Evolutionary conservation across 2,329 filamentous ascomycete genomes (phyloP).

Genomic region (Clarireedia hainanense): DNA sequence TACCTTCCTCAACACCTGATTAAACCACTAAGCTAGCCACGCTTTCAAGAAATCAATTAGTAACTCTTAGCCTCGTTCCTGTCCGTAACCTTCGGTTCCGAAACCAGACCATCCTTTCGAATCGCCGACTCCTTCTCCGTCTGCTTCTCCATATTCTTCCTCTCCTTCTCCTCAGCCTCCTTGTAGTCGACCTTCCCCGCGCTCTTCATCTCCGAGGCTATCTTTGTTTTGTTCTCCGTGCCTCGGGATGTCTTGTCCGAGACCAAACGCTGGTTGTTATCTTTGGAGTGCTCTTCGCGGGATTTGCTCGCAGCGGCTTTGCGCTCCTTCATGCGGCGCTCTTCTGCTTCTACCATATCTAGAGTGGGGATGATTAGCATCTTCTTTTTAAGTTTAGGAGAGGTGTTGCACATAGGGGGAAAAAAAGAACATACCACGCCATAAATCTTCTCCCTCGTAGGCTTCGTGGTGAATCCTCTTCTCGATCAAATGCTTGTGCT

Average conservation of each 20-base stretch:
- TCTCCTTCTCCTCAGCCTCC: constrained; percentile 10
- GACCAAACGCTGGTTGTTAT: background rate
- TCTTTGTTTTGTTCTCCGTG: constrained; percentile 38
- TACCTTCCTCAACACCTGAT: too few relatives aligned
- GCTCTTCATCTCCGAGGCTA: constrained; percentile 31
- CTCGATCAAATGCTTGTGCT: constrained; percentile 76
- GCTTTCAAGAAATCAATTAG: background rate
- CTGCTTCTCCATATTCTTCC: constrained; percentile 11
- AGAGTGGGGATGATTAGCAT: background rate
- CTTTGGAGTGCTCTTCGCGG: background rate
- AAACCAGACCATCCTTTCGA: background rate
- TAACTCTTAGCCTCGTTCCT: background rate
- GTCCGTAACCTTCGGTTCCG: background rate
- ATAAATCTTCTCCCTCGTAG: constrained; percentile 84
- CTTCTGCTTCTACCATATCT: constrained; percentile 81
- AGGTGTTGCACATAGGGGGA: background rate
- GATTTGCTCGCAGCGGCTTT: constrained; percentile 44
- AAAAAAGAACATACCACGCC: constrained; percentile 59
- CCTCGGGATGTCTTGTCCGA: constrained; percentile 43
- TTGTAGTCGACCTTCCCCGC: constrained; percentile 16
- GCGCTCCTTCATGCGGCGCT: constrained; percentile 46
- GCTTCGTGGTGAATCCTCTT: constrained; percentile 82
- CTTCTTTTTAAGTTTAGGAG: too few relatives aligned
- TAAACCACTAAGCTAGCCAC: background rate
- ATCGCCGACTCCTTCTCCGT: constrained; percentile 10